phyloP scores from a whole-genome alignment of 805 yeast genomes.

The Spathaspora girioi region DNA sequence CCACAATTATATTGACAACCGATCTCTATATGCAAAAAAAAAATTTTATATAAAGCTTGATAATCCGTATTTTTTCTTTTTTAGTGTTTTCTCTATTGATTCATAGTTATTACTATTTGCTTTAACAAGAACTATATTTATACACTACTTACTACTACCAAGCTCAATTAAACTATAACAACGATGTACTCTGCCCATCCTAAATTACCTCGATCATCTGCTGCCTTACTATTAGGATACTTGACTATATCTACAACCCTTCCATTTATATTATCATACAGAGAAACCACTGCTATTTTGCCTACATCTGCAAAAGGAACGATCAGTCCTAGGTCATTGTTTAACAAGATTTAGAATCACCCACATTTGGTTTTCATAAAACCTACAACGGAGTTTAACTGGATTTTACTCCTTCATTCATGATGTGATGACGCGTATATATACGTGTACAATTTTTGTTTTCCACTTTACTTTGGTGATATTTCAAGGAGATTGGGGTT shows the following conservation, averaged over 20 bases:
- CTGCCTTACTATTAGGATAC: conserved; percentile 33
- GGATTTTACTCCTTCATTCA: background rate
- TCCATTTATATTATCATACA: conserved; percentile 40
- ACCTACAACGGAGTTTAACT: background rate
- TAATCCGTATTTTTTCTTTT: background rate
- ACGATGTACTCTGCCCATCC: background rate
- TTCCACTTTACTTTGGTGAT: background rate
- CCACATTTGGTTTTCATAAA: background rate
- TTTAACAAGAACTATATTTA: background rate
- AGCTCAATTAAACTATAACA: background rate
- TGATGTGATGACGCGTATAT: background rate
- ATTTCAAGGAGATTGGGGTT: background rate
- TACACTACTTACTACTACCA: background rate
- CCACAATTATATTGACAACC: background rate
- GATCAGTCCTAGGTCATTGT: conserved; percentile 31
- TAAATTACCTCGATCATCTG: conserved; percentile 9
- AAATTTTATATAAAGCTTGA: background rate
- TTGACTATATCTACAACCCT: conserved; percentile 36
- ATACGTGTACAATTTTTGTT: background rate
- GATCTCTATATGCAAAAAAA: background rate
- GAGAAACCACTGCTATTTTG: conserved; percentile 22
- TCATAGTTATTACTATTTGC: background rate
- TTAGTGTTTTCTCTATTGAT: background rate
- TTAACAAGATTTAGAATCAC: conserved; percentile 25
- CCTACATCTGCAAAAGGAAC: conserved; percentile 28